Percentiles rank a stretch among this genome's conserved stretches.
These are phyloP conservation scores for Lepidium didymum DNA, from an alignment of 345 rosid species.

Conservation along the genomic window DNA sequence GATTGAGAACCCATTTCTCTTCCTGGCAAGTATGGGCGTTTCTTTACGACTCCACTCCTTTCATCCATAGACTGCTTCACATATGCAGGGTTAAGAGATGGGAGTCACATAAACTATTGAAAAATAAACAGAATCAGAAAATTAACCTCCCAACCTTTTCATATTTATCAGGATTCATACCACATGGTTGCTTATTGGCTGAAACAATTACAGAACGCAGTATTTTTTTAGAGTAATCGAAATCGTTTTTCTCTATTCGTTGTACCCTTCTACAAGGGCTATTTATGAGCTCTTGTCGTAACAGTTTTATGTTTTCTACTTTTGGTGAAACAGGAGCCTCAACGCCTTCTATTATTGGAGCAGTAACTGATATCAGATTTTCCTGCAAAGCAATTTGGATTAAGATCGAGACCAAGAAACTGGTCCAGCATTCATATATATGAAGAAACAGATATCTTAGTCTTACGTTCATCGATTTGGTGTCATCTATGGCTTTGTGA, in stretches of 20 bases:
- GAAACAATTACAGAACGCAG: slow-evolving; percentile 18
- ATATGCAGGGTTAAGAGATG: neutral
- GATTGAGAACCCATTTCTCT: slow-evolving; percentile 14
- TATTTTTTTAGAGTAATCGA: slow-evolving; percentile 10
- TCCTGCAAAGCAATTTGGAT: slow-evolving; percentile 13
- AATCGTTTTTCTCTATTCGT: neutral
- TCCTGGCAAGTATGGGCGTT: slow-evolving; percentile 7
- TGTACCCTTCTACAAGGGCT: slow-evolving; percentile 4
- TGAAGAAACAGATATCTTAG: neutral
- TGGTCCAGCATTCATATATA: neutral
- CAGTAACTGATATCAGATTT: slow-evolving; percentile 5
- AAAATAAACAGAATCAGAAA: neutral
- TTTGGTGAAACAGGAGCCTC: slow-evolving; percentile 15
- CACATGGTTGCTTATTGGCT: slow-evolving; percentile 15
- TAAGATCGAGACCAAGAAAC: neutral
- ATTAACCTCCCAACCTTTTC: slow-evolving; percentile 29
- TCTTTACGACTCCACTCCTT: slow-evolving; percentile 1
- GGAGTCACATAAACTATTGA: neutral
- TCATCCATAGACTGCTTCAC: neutral
- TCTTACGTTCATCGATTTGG: slow-evolving; percentile 15
- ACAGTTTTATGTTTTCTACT: neutral
- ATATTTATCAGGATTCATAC: slow-evolving; percentile 6
- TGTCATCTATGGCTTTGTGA: neutral
- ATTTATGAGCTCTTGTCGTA: slow-evolving; percentile 13
- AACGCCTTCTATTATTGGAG: neutral